These are phyloP conservation scores for Chlorociboria aeruginascens DNA, from an alignment of 495 filamentous ascomycete genomes.

Conservation along the genomic window DNA sequence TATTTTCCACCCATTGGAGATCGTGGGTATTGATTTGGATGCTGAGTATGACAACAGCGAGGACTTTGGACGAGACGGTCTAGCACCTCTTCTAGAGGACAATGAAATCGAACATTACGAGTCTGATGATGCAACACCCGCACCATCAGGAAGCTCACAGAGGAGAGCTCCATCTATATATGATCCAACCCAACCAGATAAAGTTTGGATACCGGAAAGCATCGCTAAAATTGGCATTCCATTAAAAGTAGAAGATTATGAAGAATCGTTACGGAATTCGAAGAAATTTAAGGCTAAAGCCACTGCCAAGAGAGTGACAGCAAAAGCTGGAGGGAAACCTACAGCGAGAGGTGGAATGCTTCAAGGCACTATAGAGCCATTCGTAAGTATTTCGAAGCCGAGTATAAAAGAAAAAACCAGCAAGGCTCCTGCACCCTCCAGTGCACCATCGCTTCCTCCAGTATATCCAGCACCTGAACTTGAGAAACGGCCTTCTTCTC, in stretches of 20 bases:
- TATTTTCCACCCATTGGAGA: conserved; percentile 59
- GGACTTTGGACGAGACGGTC: conserved; percentile 34
- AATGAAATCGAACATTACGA: conserved; percentile 39
- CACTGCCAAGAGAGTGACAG: conserved; percentile 12
- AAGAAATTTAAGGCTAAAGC: conserved; percentile 27
- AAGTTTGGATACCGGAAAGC: conserved; percentile 66
- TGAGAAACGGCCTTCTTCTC: not conserved
- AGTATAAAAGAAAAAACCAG: not conserved
- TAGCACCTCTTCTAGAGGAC: conserved; percentile 37
- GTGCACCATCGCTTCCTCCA: conserved; percentile 4
- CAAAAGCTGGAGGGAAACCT: conserved; percentile 9
- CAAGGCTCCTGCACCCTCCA: not conserved
- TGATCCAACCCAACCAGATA: conserved; percentile 52
- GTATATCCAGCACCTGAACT: conserved; percentile 6
- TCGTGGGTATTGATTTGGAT: conserved; percentile 66
- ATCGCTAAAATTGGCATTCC: conserved; percentile 60
- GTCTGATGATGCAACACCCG: conserved; percentile 29
- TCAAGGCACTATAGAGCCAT: conserved; percentile 16
- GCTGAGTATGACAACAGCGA: conserved; percentile 51
- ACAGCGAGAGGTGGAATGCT: conserved; percentile 12
- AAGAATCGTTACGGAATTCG: conserved; percentile 44
- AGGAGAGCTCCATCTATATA: conserved; percentile 52
- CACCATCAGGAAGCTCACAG: conserved; percentile 22
- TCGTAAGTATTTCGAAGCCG: conserved; percentile 11
- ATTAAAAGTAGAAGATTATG: conserved; percentile 64